Evolutionary conservation across 2,329 filamentous ascomycete genomes (phyloP), one percentile per base, ranked within the genome.

Genomic region (Penicillium sp.): DNA sequence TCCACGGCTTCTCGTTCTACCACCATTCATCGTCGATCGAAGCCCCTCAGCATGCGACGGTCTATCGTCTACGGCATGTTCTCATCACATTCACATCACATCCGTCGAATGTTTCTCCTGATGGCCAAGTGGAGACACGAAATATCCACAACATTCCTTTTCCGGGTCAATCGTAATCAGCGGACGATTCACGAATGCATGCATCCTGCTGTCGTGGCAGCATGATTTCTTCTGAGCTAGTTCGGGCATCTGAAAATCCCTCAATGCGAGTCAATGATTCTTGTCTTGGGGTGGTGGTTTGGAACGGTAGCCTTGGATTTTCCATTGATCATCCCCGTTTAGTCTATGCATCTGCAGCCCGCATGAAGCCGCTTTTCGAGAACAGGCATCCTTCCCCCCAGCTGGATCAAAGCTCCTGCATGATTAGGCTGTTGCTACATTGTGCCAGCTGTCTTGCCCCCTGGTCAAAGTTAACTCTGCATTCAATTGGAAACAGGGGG

Each of bases 91-190:
- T 70, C 67, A 68, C 68, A 67, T 70, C 63, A 66, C 68, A 62
- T 70, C 68, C 67, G 61, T 66, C 66, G 68, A 68, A 69, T 67
- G 48, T 53, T 69, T 60, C 65, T 71, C 69, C 69, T 71, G 69
- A 72, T 72, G 76, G 74, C 73, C 70, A 72, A 68, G 76, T 76
- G 75, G 75, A 71, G 73, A 76, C 69, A 69, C 71, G 67, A 73
- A 65, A 72, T 71, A 70, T 65, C 69, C 69, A 72, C 72, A 65
- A 65, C 66, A 69, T 72, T 66, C 68, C 67, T 67, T 38, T 67
- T 70, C 70, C 64, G 71, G 69, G 66, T 69, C 67, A 68, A 65
- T 66, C 67, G 71, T 70, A 71, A 70, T 70, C 69, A 72, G 69
- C 69, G 68, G 70, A 70, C 70, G 71, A 70, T 74, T 75, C 72